Percentiles rank a stretch among this genome's conserved stretches.
Evolutionary conservation across 257 asterid genomes (phyloP).

Genomic region (Jaltomata sinuosa): DNA sequence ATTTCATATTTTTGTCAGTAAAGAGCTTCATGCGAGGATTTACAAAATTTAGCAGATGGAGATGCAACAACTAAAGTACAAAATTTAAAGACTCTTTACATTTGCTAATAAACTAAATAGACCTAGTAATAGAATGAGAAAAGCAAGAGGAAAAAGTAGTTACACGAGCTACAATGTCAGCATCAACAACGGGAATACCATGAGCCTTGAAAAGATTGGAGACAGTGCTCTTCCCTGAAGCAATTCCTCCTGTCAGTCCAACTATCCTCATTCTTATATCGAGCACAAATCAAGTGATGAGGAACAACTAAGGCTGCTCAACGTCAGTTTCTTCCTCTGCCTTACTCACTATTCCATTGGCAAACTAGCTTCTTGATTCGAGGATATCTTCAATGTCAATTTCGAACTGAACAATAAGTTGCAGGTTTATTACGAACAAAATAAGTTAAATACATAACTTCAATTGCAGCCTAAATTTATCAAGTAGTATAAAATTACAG

Average conservation of each 20-base stretch:
- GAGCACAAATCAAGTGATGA: not conserved
- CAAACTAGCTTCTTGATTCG: not conserved
- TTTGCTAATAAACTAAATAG: not conserved
- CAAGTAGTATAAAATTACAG: not conserved
- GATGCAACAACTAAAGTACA: not conserved
- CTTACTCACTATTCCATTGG: not conserved
- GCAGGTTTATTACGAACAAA: not conserved
- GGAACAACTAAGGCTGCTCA: not conserved
- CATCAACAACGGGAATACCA: conserved; percentile 76
- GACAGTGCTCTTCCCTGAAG: conserved; percentile 85
- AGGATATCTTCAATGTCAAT: not conserved
- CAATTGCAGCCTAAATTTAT: not conserved
- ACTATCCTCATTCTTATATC: conserved; percentile 55
- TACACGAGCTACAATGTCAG: conserved; percentile 83
- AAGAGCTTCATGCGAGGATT: not conserved
- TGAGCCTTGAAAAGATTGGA: conserved; percentile 69
- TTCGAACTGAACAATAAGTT: not conserved
- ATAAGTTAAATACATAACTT: not conserved
- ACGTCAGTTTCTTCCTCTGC: not conserved
- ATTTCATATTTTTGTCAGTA: not conserved
- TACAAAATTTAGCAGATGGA: not conserved
- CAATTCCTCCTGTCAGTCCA: conserved; percentile 83
- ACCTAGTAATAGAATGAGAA: not conserved
- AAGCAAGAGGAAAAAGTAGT: conserved; percentile 9
- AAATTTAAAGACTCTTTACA: not conserved